Evolutionary conservation across 2,329 filamentous ascomycete genomes (phyloP), one percentile per base, ranked within the genome.

Genomic region (Scytalidium lignicola): DNA sequence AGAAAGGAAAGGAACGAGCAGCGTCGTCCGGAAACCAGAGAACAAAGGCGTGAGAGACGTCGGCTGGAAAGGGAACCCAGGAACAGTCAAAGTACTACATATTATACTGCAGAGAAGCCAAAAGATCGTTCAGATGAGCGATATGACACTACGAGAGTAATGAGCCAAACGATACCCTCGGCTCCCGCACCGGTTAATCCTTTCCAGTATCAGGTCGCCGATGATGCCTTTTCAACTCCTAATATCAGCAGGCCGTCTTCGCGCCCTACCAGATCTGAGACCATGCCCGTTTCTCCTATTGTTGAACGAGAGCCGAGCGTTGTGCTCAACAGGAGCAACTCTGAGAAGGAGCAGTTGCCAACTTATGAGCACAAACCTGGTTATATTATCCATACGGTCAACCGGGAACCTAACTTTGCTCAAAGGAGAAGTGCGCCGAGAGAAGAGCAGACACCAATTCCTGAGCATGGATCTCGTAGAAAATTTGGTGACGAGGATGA

Each of bases 151-250:
- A 46, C 49, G 26, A 47, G 48, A 49, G 59, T 55, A 41, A 64
- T 51, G 58, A 67, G 56, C 55, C 65, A 58, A 51, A 56, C 51
- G 39, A 59, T 55, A 51, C 55, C 57, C 28, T 51, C 49, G 26
- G 52, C 54, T 13, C 22, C 43, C 47, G 57, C 62, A n/a, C 58
- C 63, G 44, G 62, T 78, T 59, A 75, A 84, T 63, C 78, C 79
- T 17, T 83, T 83, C 62, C 72, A 80, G 61, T 83, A 71, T 59
- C 79, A 78, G 62, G 75, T 82, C 52, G 55, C 70, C 40, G 70
- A 77, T 51, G 72, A 76, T 58, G 72, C 73, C n/a, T 79, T 79
- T 51, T 65, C 67, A 44, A 74, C 74, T 9, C 73, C 76, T 2
- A 55, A 62, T 26, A 58, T 64, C 49, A 59, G 62, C 19, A 70